Percentiles rank a stretch among this genome's conserved stretches.
These are phyloP conservation scores for Anaeromyces robustus DNA, from an alignment of 192 early-diverging fungal genomes.

Conservation along the genomic window DNA sequence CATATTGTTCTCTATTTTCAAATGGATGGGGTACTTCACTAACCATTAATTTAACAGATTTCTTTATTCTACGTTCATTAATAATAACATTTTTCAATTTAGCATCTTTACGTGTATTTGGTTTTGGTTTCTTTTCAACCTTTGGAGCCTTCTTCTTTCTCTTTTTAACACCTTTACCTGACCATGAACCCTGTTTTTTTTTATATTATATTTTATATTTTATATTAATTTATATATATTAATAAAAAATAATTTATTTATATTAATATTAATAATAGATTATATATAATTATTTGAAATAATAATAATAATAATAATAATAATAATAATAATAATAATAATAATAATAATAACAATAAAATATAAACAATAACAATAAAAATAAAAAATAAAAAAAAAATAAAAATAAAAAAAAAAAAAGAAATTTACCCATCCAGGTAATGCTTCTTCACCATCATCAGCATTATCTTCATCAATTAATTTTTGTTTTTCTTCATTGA, in stretches of 20 bases:
- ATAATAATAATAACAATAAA: no score
- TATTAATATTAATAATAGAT: slow-evolving; percentile 45
- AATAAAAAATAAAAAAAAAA: slow-evolving; percentile 6
- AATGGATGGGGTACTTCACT: slow-evolving; percentile 69
- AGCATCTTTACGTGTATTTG: slow-evolving; percentile 29
- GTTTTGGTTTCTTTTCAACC: slow-evolving; percentile 25
- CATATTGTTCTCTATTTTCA: slow-evolving; percentile 74
- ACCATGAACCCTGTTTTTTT: slow-evolving; percentile 1
- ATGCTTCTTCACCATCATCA: slow-evolving; percentile 59
- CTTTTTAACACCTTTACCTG: slow-evolving; percentile 1
- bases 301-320: not conserved
- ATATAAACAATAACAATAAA: no score
- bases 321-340: no score
- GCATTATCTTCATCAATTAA: slow-evolving; percentile 48
- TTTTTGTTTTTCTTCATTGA: slow-evolving; percentile 68
- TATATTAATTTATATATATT: no score
- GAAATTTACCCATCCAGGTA: slow-evolving; percentile 71
- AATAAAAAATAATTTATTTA: slow-evolving; percentile 49
- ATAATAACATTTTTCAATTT: slow-evolving; percentile 81
- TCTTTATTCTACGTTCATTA: slow-evolving; percentile 71
- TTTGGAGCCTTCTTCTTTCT: slow-evolving; percentile 34
- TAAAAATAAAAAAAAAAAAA: not conserved
- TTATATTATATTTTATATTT: no score
- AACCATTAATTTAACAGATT: slow-evolving; percentile 59
- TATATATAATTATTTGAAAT: not conserved